These are phyloP conservation scores for Graphium sp. DNA, from an alignment of 2,329 filamentous ascomycete genomes.

Conservation along the genomic window DNA sequence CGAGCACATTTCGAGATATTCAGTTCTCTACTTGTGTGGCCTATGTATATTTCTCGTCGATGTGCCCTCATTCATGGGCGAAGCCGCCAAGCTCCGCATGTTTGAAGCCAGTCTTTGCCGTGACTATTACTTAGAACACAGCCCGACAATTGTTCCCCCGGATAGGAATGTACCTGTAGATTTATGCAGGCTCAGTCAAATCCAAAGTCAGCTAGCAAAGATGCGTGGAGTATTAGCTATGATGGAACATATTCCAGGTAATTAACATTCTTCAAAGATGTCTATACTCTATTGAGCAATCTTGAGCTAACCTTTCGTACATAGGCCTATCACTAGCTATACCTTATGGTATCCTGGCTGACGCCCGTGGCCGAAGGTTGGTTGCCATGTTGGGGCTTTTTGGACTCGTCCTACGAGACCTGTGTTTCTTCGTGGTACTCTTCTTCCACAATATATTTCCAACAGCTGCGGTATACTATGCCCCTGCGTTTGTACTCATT, in stretches of 20 bases:
- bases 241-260: constrained; percentile 3
- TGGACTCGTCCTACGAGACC: constrained; percentile 3
- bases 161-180: constrained; percentile 5
- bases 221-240: constrained; percentile 4
- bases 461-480: constrained; percentile 2
- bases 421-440: constrained; percentile 3
- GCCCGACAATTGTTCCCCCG: constrained; percentile 3
- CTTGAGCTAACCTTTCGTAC: background rate
- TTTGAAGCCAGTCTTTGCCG: constrained; percentile 5
- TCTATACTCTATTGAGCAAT: too few relatives aligned
- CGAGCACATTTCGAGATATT: constrained; percentile 2
- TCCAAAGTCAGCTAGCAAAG: constrained; percentile 5
- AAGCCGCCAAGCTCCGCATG: constrained; percentile 6
- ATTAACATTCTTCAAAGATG: too few relatives aligned
- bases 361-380: constrained; percentile 3
- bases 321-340: constrained; percentile 5
- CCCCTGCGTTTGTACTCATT: constrained; percentile 4
- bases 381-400: constrained; percentile 3
- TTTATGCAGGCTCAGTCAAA: constrained; percentile 4
- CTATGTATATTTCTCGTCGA: constrained; percentile 5
- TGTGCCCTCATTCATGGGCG: constrained; percentile 5
- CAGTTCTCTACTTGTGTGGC: constrained; percentile 5
- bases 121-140: constrained; percentile 4
- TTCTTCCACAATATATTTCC: constrained; percentile 5
- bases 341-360: constrained; percentile 6